Percentiles rank a stretch among this genome's conserved stretches.
phyloP scores from a whole-genome alignment of 768 basidiomycete genomes.

The Lactarius deliciosus region DNA sequence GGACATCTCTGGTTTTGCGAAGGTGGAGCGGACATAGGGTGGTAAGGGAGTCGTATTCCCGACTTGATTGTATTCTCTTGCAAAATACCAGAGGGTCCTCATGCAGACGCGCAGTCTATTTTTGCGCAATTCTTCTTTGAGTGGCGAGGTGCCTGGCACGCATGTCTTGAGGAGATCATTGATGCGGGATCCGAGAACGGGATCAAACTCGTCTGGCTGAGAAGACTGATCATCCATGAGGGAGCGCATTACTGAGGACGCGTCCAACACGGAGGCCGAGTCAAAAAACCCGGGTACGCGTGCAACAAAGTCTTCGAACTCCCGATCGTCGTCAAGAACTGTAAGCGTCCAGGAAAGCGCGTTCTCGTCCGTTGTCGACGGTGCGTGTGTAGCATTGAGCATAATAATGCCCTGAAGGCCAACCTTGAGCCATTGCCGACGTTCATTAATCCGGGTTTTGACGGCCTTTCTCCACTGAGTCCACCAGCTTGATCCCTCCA shows the following conservation, averaged over 20 bases:
- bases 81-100: conserved; percentile 13
- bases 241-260: not conserved
- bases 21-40: not conserved
- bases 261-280: not conserved
- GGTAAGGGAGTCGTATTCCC: not conserved
- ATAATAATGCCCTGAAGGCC: conserved; percentile 4
- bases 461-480: conserved; percentile 3
- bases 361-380: not conserved
- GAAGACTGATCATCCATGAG: not conserved
- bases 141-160: not conserved
- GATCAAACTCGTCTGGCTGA: not conserved
- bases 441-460: not conserved
- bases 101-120: conserved; percentile 1
- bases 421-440: conserved; percentile 4
- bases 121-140: not conserved
- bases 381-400: not conserved
- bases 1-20: not conserved
- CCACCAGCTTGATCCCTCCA: not conserved
- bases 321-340: conserved; percentile 4
- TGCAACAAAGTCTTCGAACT: conserved; percentile 13
- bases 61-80: not conserved
- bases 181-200: conserved; percentile 13
- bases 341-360: conserved; percentile 19
- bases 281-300: conserved; percentile 17
- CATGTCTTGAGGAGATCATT: conserved; percentile 16